Evolutionary conservation across 2,329 filamentous ascomycete genomes (phyloP).

Genomic region (Talaromyces sp.): DNA sequence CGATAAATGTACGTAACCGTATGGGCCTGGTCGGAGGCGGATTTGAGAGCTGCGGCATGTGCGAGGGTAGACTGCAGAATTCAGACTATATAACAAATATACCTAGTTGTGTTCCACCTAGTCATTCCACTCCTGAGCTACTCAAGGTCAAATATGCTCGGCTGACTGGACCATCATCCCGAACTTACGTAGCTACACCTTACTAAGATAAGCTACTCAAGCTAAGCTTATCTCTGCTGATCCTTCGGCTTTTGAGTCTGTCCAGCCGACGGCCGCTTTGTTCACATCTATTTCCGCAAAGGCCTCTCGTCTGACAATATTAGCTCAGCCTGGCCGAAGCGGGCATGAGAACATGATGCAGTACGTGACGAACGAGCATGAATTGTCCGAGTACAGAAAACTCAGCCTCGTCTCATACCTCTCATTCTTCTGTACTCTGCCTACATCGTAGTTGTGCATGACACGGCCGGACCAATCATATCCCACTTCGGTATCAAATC

Average conservation of each 20-base stretch:
- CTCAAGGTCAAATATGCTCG: not conserved
- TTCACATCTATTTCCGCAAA: not conserved
- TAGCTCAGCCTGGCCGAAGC: not conserved
- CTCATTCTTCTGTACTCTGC: not conserved
- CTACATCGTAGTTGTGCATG: not conserved
- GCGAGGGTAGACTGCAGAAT: not conserved
- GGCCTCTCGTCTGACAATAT: not conserved
- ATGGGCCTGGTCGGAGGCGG: not conserved
- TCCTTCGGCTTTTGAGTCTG: not conserved
- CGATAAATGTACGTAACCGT: constrained; percentile 11
- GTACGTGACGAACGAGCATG: not conserved
- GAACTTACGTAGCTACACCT: not conserved
- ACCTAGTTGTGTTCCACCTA: not conserved
- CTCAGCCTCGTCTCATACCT: not conserved
- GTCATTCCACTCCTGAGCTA: not conserved
- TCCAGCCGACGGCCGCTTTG: not conserved
- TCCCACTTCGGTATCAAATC: not conserved
- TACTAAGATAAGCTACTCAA: not conserved
- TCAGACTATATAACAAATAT: not conserved
- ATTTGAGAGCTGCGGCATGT: not conserved
- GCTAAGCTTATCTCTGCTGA: constrained; percentile 4
- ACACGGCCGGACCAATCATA: not conserved
- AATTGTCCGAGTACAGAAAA: not conserved
- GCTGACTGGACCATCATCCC: not conserved
- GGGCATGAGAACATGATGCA: no score